Evolutionary conservation across 23 red algal genomes (phyloP).

Genomic region (Gracilaria caudata): DNA sequence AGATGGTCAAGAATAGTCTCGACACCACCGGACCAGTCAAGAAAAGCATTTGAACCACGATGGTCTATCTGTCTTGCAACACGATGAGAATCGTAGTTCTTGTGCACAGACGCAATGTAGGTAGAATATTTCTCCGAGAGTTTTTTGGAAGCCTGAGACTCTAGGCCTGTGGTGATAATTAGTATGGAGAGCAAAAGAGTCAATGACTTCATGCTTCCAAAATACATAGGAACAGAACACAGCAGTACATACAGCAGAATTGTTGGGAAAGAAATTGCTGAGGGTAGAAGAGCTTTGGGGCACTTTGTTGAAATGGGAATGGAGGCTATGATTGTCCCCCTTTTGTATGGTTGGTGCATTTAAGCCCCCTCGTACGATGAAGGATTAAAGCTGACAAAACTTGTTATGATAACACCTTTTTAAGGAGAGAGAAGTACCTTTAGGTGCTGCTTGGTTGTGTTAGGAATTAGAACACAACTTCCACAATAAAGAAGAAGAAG

Average conservation of each 20-base stretch:
- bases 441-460: too few species aligned
- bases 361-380: too few species aligned
- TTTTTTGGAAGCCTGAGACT: not conserved
- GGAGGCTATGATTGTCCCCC: too few species aligned
- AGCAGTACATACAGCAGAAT: too few species aligned
- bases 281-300: too few species aligned
- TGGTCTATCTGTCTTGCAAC: not conserved
- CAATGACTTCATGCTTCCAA: not conserved
- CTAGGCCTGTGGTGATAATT: not conserved
- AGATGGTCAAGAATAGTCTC: not conserved
- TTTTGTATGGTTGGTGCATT: too few species aligned
- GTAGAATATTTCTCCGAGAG: not conserved
- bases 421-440: too few species aligned
- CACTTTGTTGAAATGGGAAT: not conserved
- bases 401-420: not conserved
- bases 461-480: too few species aligned
- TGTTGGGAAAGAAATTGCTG: too few species aligned
- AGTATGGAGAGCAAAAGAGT: not conserved
- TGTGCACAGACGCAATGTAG: slow-evolving; percentile 12
- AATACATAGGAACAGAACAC: not conserved
- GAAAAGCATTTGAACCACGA: not conserved
- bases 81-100: not conserved
- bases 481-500: too few species aligned
- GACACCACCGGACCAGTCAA: slow-evolving; percentile 20
- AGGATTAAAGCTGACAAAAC: not conserved